Evolutionary conservation across 768 basidiomycete species (phyloP), one percentile per base, ranked within the genome.

Genomic region (Sporobolomyces roseus): DNA sequence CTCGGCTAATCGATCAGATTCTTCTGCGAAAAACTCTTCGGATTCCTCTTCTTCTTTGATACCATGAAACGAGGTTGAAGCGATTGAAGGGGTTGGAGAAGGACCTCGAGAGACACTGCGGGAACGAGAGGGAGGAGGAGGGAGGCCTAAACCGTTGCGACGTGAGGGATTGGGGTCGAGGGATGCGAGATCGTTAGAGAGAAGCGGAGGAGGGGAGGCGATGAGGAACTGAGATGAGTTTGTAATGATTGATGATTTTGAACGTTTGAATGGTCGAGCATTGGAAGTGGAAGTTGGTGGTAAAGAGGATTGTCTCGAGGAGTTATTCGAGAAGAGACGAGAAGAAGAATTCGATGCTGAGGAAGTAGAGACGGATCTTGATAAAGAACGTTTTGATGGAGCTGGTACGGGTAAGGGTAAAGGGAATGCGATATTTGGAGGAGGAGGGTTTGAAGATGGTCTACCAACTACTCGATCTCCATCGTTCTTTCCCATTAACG

Each of bases 331-430:
- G 38, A 9, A 41, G n/a, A n/a, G n/a, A n/a, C n/a, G n/a, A n/a
- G n/a, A n/a, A n/a, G n/a, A n/a, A n/a, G 53, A 60, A 23, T 56
- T 52, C 14, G 60, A 62, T 6, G 59, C 33, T 12, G 67, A 58
- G 2, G 36, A 16, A 13, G 45, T 46, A 6, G 45, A 46, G 23
- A 46, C 12, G 10, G 67, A 51, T 19, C 62, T 54, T 3, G 55
- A 35, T 27, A 64, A 52, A 3, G 38, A 4, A 4, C 55, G 25
- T 14, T 32, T 48, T 6, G 25, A 14, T 17, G 2, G 2, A 4
- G 38, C 1, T 13, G n/a, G n/a, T 8, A 1, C 2, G 27, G 14
- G 7, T 46, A 0, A 0, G 62, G 67, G 5, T 17, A 58, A 30
- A 4, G 62, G 67, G 41, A 69, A 64, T 4, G 62, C 49, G n/a